Evolutionary conservation across 2,329 filamentous ascomycete genomes (phyloP), one percentile per base, ranked within the genome.

Genomic region (Scedosporium apiospermum): DNA sequence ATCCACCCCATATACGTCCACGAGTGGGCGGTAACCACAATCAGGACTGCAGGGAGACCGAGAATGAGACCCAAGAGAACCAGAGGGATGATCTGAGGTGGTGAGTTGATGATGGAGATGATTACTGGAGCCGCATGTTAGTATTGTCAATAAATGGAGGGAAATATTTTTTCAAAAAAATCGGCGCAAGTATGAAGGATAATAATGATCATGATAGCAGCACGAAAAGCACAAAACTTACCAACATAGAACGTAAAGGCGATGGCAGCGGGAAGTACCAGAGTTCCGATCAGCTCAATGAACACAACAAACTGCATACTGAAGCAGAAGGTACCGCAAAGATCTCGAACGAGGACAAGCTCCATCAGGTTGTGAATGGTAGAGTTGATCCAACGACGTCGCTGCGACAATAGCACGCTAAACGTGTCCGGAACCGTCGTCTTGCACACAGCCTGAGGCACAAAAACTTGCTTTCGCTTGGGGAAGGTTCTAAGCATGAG

Each of bases 231-330:
- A 63, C 61, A 42, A 42, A 65, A 63, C 89, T 84, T 85, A 93
- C 89, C 87, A 70, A 99, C 88, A 76, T 99, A 99, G 73, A 98
- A 87, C 21, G 95, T 99, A 74, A 99, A 99, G 3, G 90, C 88
- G 73, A 99, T 98, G 67, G 96, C 96, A 57, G 95, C 96, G 2
- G 95, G 95, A 23, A 99, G 82, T 10, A 99, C 95, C 62, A 99
- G 81, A 1, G 96, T 99, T 69, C 95, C 95, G 62, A 98, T 84
- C 62, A 99, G 82, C 77, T 99, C 95, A 71, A 99, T 90, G 73
- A 93, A 96, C 66, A 99, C 89, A 67, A 99, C 88, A 73, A 99
- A 99, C 77, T 99, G 95, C 95, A 99, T 99, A 75, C 91, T 96
- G 81, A 99, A 99, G 81, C 96, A 99, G 80, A 99, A 99, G 3